Percentiles rank a stretch among this genome's conserved stretches.
These are phyloP conservation scores for Salicornia ramosissima DNA, from an alignment of 148 eudicot genomes.

Conservation along the genomic window DNA sequence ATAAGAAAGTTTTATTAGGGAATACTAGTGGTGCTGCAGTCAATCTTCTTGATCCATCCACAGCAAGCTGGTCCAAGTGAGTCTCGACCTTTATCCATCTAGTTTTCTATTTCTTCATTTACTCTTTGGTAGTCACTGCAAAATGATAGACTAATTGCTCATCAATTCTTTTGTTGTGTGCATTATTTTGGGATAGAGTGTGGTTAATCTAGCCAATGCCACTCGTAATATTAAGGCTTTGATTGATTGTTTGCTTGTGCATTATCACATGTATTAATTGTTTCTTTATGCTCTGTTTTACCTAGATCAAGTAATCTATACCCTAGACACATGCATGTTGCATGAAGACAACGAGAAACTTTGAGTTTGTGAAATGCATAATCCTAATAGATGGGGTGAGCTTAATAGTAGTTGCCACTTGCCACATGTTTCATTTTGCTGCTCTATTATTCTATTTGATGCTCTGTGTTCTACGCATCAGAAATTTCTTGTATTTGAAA, in stretches of 20 bases:
- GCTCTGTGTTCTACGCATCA: background rate
- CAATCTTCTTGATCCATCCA: slow-evolving; percentile 47
- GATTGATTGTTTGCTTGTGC: too few relatives aligned
- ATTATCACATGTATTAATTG: background rate
- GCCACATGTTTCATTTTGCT: too few relatives aligned
- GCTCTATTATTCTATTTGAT: too few relatives aligned
- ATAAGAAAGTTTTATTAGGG: slow-evolving; percentile 45
- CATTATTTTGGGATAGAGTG: too few relatives aligned
- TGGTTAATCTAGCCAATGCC: too few relatives aligned
- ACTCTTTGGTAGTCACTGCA: slow-evolving; percentile 8
- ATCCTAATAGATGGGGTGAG: too few relatives aligned
- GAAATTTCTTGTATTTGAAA: background rate
- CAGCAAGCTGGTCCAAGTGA: slow-evolving; percentile 78
- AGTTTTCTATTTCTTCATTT: background rate
- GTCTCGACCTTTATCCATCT: slow-evolving; percentile 27
- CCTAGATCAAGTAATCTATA: background rate
- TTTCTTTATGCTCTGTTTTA: background rate
- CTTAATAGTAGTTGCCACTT: too few relatives aligned
- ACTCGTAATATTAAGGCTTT: too few relatives aligned
- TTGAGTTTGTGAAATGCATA: too few relatives aligned
- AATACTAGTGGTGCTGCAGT: slow-evolving; percentile 43
- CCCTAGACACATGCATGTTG: background rate
- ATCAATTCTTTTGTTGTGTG: background rate
- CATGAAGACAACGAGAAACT: too few relatives aligned
- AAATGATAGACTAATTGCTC: background rate